Evolutionary conservation across 306 rosid genomes (phyloP), one percentile per base, ranked within the genome.

Genomic region (Fragaria nilgerrensis): DNA sequence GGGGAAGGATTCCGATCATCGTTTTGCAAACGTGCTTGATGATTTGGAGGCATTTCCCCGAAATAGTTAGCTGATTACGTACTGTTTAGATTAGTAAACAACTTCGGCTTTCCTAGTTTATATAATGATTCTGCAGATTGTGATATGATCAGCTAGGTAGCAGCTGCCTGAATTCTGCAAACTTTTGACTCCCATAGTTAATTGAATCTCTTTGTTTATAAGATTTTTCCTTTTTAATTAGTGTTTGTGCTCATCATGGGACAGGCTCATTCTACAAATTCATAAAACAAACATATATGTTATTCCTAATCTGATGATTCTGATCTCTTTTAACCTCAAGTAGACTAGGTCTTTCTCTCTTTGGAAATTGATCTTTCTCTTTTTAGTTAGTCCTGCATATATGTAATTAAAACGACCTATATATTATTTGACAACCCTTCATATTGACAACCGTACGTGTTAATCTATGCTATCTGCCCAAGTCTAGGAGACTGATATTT

Each of bases 1-100:
- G 37, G 41, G 7, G 59, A 22, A 37, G 22, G 37, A 56, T 7
- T 73, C 29, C 17, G 41, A 22, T 74, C 77, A 74, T 41, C 19
- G 68, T 39, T 58, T 58, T 23, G 68, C 43, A 74, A 73, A 74
- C 75, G 81, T 79, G 86, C 62, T 76, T 16, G 73, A 56, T 48
- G 59, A 65, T 56, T 59, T 66, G 61, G 68, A 68, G 34, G 77
- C 78, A 79, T 45, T 16, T 16, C 9, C 39, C 9, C 17, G 7
- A 32, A 4, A 19, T 61, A 68, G 41, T 19, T 16, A 39, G 47
- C 0, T 5, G 22, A n/a, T n/a, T 27, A 41, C 44, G 11, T 8
- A 29, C n/a, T n/a, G 55, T 22, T 37, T 52, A 55, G 49, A 36
- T 13, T 56, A 55, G n/a, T 65, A 64, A 27, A 9, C 17, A 66